Conservation (phyloP, 78 protist species). For the Dictyostelium discoideum region DNA sequence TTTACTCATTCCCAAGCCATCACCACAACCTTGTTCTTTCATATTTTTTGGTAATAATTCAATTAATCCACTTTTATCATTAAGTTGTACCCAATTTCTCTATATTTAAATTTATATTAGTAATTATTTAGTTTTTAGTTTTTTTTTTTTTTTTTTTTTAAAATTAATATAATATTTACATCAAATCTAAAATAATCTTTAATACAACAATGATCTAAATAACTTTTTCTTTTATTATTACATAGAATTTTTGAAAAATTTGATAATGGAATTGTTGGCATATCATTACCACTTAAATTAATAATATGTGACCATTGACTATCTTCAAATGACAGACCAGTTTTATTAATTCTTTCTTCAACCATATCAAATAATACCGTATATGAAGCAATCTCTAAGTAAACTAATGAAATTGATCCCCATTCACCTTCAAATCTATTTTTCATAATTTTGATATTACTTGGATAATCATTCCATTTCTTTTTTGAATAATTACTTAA, state of each 20-base stretch:
- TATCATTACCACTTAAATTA: slow-evolving; percentile 31
- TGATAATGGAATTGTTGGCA: slow-evolving; percentile 7
- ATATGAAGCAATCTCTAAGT: slow-evolving; percentile 19
- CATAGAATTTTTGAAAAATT: neutral
- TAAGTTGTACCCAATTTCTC: neutral
- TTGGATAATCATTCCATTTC: neutral
- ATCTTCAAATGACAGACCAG: neutral
- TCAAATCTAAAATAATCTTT: neutral
- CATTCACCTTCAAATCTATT: slow-evolving; percentile 1
- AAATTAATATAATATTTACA: neutral
- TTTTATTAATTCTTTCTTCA: neutral
- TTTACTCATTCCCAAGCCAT: neutral
- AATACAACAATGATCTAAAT: neutral
- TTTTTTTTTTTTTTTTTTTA: neutral
- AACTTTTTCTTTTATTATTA: neutral
- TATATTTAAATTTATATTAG: too few species aligned
- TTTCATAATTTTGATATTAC: slow-evolving; percentile 9
- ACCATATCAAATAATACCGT: slow-evolving; percentile 26
- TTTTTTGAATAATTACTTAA: neutral
- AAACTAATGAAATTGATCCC: slow-evolving; percentile 39
- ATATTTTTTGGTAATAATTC: neutral
- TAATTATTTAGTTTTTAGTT: neutral
- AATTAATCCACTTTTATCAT: neutral
- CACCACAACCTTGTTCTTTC: neutral
- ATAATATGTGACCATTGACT: slow-evolving; percentile 28